Evolutionary conservation across 805 yeast genomes (phyloP), one percentile per base, ranked within the genome.

Genomic region (Pichia nakasei): DNA sequence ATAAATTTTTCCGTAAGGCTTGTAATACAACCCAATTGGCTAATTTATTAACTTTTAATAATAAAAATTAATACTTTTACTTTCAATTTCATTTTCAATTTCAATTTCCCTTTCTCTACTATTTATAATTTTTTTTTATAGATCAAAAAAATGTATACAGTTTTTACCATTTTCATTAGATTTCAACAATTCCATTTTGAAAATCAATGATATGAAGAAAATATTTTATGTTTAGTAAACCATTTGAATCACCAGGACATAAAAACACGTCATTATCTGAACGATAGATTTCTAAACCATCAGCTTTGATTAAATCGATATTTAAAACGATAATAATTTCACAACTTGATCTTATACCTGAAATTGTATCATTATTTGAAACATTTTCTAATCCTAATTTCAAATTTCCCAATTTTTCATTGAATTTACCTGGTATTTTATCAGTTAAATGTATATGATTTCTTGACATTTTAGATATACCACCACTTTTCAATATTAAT

Each of bases 371-470:
- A 24, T 43, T 21, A 29, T 29, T 31, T 2, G 22, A 20, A 13
- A 12, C 9, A 4, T 9, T 29, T 5, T 3, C 15, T 17, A 9
- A 18, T 26, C 15, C n/a, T 21, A 20, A n/a, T 13, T 26, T 4
- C 9, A 11, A 13, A n/a, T 7, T 20, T 9, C 17, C 32, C 2
- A 38, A 6, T 11, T 50, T 45, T 44, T 51, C 45, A 4, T 43
- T 65, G 2, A 55, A 48, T 47, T 52, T 48, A 2, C 38, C 64
- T 1, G 76, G 72, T 9, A 75, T 52, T 12, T 80, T 81, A 1
- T 76, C 65, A 0, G 97, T 85, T 58, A 91, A 70, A 63, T 93
- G 98, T 17, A 93, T 77, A 59, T 93, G 97, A 51, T 82, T 82
- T 54, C 98, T 67, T 27, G 60, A 64, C 96, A 88, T 85, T 47